phyloP scores from a whole-genome alignment of 1,284 basidiomycete species.

The Pyrrhoderma noxium region DNA sequence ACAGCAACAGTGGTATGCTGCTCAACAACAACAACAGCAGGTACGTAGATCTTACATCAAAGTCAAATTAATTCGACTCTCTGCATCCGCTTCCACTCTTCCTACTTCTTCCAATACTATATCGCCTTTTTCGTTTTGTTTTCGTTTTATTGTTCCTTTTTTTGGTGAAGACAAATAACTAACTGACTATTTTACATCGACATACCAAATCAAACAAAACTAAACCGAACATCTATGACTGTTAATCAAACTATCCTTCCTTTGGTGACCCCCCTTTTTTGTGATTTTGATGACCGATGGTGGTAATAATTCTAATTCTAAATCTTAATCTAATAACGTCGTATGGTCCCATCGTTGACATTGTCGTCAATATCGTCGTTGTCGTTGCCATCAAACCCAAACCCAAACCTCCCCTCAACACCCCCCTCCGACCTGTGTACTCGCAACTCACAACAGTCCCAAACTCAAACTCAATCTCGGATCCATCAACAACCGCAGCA shows the following conservation, averaged over 20 bases:
- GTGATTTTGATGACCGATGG: too few relatives aligned
- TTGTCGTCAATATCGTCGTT: background rate
- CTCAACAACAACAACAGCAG: slow-evolving; percentile 3
- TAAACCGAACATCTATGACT: too few relatives aligned
- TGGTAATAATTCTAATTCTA: too few relatives aligned
- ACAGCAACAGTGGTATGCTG: background rate
- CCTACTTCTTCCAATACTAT: background rate
- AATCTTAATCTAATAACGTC: too few relatives aligned
- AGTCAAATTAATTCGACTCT: background rate
- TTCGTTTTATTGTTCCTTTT: too few relatives aligned
- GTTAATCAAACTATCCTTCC: too few relatives aligned
- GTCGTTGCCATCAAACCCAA: background rate
- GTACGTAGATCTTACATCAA: background rate
- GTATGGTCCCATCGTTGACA: background rate
- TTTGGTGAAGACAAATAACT: too few relatives aligned
- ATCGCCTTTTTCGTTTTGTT: too few relatives aligned
- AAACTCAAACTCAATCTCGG: background rate
- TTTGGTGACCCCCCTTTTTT: too few relatives aligned
- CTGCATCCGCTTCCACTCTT: background rate
- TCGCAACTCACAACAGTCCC: background rate
- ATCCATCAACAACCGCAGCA: background rate
- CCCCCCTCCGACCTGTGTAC: background rate
- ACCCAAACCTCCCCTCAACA: background rate
- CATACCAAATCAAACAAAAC: too few relatives aligned
- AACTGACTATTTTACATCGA: too few relatives aligned